Evolutionary conservation across 2,329 filamentous ascomycete genomes (phyloP), one percentile per base, ranked within the genome.

Genomic region (Phoma sp.): DNA sequence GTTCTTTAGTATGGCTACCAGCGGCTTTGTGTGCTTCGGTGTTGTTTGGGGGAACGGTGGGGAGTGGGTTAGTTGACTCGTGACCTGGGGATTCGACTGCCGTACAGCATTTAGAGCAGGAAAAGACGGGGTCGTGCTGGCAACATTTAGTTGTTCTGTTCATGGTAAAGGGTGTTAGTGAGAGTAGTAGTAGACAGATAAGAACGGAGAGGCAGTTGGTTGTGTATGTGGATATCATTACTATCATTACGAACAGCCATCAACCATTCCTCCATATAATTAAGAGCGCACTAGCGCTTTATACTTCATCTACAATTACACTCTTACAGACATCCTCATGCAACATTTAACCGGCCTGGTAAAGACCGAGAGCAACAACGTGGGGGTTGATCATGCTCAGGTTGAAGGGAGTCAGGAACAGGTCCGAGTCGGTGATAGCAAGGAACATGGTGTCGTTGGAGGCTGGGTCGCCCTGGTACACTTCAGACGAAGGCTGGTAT

Each of bases 371-470:
- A 21, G 91, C 90, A 51, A 85, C 84, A 32, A 95, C 87, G 65
- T 92, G 89, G 0, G 89, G 86, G 61, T 95, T 94, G 19, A 94
- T 80, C 80, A 85, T 81, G 22, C 80, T 84, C 55, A 94, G 55
- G 69, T 95, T 95, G 74, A 91, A 94, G 0, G 90, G 88, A 7
- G 90, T 93, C 2, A 93, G 81, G 57, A 80, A 86, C 0, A 87
- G 62, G 61, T 92, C 83, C 0, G 74, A 70, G 65, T 94, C 90
- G 0, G 90, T 94, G 10, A 96, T 70, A 0, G 86, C 88, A 41
- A 96, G 77, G 70, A 94, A 95, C 76, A 92, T 89, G 4, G 91
- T 95, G 0, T 85, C 88, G 62, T 95, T 95, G 45, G 90, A 80
- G 1, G 85, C 84, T 0, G 87, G 87, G 51, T 92, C 87, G 1